These are phyloP conservation scores for Syzygium oleosum DNA, from an alignment of 345 rosid species.

Conservation along the genomic window DNA sequence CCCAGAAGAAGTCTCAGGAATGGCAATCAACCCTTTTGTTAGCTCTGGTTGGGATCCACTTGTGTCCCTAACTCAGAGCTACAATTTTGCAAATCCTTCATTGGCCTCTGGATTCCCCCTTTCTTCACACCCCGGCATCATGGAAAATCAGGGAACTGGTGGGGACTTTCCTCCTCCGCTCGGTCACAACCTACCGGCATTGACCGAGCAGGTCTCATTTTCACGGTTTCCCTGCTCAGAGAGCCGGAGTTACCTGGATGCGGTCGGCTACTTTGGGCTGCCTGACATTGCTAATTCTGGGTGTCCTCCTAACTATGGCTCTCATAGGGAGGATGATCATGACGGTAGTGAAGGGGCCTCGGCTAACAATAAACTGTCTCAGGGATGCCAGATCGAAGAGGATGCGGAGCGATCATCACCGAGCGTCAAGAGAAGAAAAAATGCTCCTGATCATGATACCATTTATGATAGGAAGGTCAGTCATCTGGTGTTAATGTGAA, in stretches of 20 bases:
- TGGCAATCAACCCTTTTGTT: constrained; percentile 38
- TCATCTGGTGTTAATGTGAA: neutral
- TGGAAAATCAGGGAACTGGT: constrained; percentile 45
- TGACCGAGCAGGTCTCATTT: constrained; percentile 28
- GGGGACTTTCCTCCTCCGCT: constrained; percentile 23
- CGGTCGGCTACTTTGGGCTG: constrained; percentile 33
- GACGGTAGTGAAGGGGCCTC: constrained; percentile 28
- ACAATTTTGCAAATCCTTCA: constrained; percentile 39
- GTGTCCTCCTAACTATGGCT: constrained; percentile 22
- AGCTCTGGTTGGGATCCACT: constrained; percentile 71
- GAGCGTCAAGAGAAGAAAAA: constrained; percentile 46
- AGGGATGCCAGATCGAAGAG: constrained; percentile 38
- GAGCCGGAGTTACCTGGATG: constrained; percentile 50
- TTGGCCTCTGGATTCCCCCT: constrained; percentile 35
- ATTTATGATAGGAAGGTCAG: constrained; percentile 43
- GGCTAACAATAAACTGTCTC: constrained; percentile 24
- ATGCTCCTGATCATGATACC: constrained; percentile 22
- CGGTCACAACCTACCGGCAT: constrained; percentile 36
- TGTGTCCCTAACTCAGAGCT: constrained; percentile 30
- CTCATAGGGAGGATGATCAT: constrained; percentile 23
- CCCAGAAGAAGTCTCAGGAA: constrained; percentile 22
- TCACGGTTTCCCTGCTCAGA: constrained; percentile 45
- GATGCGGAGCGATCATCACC: constrained; percentile 35
- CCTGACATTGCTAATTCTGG: constrained; percentile 19
- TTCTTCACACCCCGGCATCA: constrained; percentile 45